Percentiles rank a stretch among this genome's conserved stretches.
These are phyloP conservation scores for Vitis rotundifolia DNA, from an alignment of 164 flowering plant genomes.

Conservation along the genomic window DNA sequence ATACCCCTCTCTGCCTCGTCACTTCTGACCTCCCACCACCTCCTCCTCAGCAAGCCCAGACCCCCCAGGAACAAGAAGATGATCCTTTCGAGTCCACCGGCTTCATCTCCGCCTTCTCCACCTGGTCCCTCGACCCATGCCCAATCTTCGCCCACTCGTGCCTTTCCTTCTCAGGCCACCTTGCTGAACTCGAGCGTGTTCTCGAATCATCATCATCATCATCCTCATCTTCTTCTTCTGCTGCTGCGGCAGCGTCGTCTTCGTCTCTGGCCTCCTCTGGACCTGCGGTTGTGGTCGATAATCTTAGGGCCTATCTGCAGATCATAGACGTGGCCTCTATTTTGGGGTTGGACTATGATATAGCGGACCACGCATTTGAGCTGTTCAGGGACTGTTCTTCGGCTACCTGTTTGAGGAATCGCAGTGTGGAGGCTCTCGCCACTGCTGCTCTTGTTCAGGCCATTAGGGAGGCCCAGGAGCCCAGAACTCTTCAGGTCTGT, in stretches of 20 bases:
- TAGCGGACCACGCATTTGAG: slow-evolving; percentile 91
- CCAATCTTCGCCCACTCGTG: slow-evolving; percentile 70
- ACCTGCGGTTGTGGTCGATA: slow-evolving; percentile 67
- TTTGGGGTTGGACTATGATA: slow-evolving; percentile 72
- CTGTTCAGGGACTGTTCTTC: slow-evolving; percentile 90
- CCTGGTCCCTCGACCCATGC: slow-evolving; percentile 82
- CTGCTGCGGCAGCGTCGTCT: slow-evolving; percentile 11
- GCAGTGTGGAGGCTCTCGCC: slow-evolving; percentile 94
- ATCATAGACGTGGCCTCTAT: slow-evolving; percentile 90
- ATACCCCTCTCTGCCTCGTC: slow-evolving; percentile 82
- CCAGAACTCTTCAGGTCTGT: slow-evolving; percentile 91
- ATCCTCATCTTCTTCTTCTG: slow-evolving; percentile 6
- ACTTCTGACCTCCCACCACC: slow-evolving; percentile 72
- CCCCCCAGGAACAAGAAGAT: slow-evolving; percentile 34
- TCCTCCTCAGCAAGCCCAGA: neutral
- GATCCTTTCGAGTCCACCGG: slow-evolving; percentile 91
- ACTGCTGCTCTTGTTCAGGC: slow-evolving; percentile 98
- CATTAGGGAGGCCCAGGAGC: slow-evolving; percentile 94
- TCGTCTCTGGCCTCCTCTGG: slow-evolving; percentile 31
- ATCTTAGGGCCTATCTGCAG: slow-evolving; percentile 90
- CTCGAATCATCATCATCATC: slow-evolving; percentile 52
- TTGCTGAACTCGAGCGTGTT: slow-evolving; percentile 87
- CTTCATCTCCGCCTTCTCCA: slow-evolving; percentile 91
- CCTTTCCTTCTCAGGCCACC: slow-evolving; percentile 81
- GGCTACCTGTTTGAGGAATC: slow-evolving; percentile 93